Evolutionary conservation across 2,329 filamentous ascomycete genomes (phyloP), one percentile per base, ranked within the genome.

Genomic region (Aspergillus fructus): DNA sequence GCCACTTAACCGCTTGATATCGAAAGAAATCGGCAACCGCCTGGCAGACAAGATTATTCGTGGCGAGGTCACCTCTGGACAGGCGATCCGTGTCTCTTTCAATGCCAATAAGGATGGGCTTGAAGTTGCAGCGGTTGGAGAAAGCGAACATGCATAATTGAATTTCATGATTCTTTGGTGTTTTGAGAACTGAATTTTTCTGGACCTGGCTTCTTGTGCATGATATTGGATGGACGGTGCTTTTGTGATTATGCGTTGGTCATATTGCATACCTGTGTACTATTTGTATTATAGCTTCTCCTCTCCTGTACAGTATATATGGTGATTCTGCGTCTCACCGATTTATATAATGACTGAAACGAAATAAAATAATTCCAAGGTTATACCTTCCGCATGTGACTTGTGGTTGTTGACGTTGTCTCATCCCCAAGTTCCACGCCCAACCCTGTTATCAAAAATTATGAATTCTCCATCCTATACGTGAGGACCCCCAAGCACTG

Each of bases 11-110:
- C 83, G 94, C 39, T 83, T 97, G 52, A 97, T 97, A 64, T 86
- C 89, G 21, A 96, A 89, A 68, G 87, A 97, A 75, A 91, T 99
- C 64, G 88, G 90, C 59, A 97, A 97, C 72, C 83, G 86, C 3
- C 81, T 97, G 40, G 94, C 94, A 0, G 93, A 96, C 70, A 89
- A 89, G 78, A 96, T 99, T 66, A 97, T 97, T 66, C 83, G 89
- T 54, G 94, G 94, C 19, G 80, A 91, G 73, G 76, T 97, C 59
- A 89, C 87, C 74, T 84, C 80, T 57, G 92, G 91, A 1, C 87
- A 96, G 67, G 83, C 78, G 3, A 93, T 89, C 4, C 82, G 81
- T 58, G 89, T 96, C 12, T 79, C 77, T 49, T 80, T 96, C 57
- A 88, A 85, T 53, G 82, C 84, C 12, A 85, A 86, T 59, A 82